phyloP scores from a whole-genome alignment of 306 rosid genomes.

The Cyclanthera cordifolia region DNA sequence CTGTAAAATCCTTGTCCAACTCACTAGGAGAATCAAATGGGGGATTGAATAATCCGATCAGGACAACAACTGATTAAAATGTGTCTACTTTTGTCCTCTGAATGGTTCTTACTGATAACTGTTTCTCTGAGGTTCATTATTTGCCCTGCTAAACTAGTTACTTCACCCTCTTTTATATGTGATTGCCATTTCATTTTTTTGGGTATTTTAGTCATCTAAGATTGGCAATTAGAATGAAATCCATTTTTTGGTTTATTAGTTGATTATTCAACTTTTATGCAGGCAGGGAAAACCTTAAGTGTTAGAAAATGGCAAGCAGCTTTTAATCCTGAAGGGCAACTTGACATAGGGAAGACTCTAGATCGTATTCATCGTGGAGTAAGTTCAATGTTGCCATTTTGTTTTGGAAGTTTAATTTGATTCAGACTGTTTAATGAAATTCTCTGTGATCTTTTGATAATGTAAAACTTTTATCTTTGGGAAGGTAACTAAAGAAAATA shows the following conservation, averaged over 20 bases:
- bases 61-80: neutral
- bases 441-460: neutral
- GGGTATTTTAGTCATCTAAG: neutral
- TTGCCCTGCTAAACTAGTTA: neutral
- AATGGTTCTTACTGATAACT: neutral
- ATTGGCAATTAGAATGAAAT: neutral
- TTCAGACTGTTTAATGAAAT: neutral
- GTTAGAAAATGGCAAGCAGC: constrained; percentile 88
- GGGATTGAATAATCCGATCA: neutral
- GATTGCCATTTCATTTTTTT: neutral
- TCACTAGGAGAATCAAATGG: neutral
- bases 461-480: neutral
- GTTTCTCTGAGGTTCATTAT: neutral
- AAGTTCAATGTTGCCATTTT: constrained; percentile 26
- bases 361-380: constrained; percentile 87
- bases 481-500: neutral
- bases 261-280: constrained; percentile 20
- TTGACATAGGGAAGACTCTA: constrained; percentile 76
- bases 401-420: neutral
- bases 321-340: constrained; percentile 65
- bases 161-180: neutral
- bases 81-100: neutral
- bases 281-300: constrained; percentile 91
- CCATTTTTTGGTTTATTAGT: constrained; percentile 3
- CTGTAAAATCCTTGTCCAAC: neutral